Conservation (phyloP, 179 eudicot species). For the Nepenthes alata region DNA sequence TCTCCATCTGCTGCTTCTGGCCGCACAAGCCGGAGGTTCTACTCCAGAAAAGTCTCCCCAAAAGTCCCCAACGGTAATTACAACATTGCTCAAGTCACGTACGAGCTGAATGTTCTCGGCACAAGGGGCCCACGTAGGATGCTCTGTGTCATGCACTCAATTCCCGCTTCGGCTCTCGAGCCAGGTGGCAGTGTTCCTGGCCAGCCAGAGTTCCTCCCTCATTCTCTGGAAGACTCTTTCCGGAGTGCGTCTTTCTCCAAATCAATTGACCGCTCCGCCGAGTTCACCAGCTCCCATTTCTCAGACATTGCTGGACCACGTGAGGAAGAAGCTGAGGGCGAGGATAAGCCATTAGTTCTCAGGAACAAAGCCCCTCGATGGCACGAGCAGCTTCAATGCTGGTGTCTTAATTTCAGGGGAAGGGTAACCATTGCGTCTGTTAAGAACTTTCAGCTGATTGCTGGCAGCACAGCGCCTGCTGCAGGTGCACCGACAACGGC, state of each 20-base stretch:
- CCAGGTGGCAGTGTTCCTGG: conserved; percentile 74
- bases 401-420: conserved; percentile 13
- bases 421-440: conserved; percentile 13
- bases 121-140: conserved; percentile 12
- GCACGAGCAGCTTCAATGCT: conserved; percentile 14
- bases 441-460: conserved; percentile 14
- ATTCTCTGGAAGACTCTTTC: conserved; percentile 51
- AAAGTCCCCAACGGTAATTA: conserved; percentile 9
- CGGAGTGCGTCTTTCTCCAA: conserved; percentile 75
- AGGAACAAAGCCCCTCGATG: conserved; percentile 12
- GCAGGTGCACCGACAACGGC: conserved; percentile 1
- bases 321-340: conserved; percentile 20
- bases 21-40: conserved; percentile 55
- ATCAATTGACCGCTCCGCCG: conserved; percentile 36
- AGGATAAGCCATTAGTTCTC: conserved; percentile 9
- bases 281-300: conserved; percentile 68
- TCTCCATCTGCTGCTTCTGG: conserved; percentile 35
- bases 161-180: conserved; percentile 54
- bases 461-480: neutral
- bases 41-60: conserved; percentile 64
- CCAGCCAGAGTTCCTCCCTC: conserved; percentile 48
- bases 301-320: conserved; percentile 43
- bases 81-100: conserved; percentile 10
- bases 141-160: conserved; percentile 54
- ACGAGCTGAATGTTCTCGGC: conserved; percentile 9